A percentile compares a stretch with the other conserved stretches of the same genome.
phyloP scores from a whole-genome alignment of 371 early-diverging fungal genomes.

The Haplosporangium sp. region DNA sequence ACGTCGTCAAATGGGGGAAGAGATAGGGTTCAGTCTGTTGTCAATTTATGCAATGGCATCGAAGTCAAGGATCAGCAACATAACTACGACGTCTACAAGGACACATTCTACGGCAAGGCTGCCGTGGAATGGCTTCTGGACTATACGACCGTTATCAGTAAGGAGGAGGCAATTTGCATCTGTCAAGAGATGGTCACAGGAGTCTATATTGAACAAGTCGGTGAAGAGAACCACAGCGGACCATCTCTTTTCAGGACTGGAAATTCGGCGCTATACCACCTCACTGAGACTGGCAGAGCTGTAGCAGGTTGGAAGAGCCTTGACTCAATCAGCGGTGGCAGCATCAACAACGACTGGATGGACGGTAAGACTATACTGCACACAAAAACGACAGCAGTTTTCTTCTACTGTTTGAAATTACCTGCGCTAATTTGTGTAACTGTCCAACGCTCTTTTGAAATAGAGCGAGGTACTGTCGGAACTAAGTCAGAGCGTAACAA shows the following conservation, averaged over 20 bases:
- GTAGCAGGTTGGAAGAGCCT: constrained; percentile 64
- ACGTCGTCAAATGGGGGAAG: constrained; percentile 12
- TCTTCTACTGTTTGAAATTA: no score
- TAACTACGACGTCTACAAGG: constrained; percentile 31
- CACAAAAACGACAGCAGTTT: background rate
- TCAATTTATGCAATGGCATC: constrained; percentile 48
- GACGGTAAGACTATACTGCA: constrained; percentile 28
- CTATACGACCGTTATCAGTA: constrained; percentile 66
- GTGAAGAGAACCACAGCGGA: constrained; percentile 55
- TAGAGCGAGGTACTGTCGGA: constrained; percentile 23
- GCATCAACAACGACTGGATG: constrained; percentile 37
- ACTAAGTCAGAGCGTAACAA: constrained; percentile 13
- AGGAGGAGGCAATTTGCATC: constrained; percentile 70
- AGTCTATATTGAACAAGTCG: constrained; percentile 67
- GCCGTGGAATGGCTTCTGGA: constrained; percentile 73
- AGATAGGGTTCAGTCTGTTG: constrained; percentile 18
- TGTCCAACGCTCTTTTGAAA: constrained; percentile 2
- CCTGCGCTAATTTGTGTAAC: constrained; percentile 4
- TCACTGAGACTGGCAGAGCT: constrained; percentile 63
- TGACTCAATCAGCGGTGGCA: constrained; percentile 11
- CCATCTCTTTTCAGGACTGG: constrained; percentile 57
- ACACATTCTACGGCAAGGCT: constrained; percentile 53
- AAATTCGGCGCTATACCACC: constrained; percentile 64
- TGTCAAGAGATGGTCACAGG: constrained; percentile 64
- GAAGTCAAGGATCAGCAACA: constrained; percentile 52